Evolutionary conservation across 1,139 yeast genomes (phyloP), one percentile per base, ranked within the genome.

Genomic region (Wickerhamomyces sp.): DNA sequence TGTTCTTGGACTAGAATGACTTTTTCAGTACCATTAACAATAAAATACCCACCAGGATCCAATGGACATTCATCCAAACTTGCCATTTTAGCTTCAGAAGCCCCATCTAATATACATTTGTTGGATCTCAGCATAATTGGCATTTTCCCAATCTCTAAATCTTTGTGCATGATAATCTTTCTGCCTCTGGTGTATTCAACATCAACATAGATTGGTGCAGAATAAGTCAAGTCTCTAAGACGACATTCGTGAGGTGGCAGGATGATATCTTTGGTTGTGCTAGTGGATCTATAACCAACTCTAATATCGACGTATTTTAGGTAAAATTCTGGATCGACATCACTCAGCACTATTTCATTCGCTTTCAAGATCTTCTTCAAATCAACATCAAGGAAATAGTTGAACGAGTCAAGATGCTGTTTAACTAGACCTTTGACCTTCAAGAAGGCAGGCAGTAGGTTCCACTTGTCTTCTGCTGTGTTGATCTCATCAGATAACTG

Each of bases 41-140:
- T 85, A 59, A 93, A 93, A 62, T 93, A 93, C 57, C 99, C 99
- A 67, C 99, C 99, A 6, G 99, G 99, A 66, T 93, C 99, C 44
- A 93, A 72, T 0, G 99, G 99, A 66, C 99, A 94, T 66, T 93
- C 99, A 58, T 87, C 86, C 57, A 87, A 73, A 37, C 71, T 70
- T 1, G 99, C 97, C 98, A 94, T 93, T 57, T 79, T 84, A 40
- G 72, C 66, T 56, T 91, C 96, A 45, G 80, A 73, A 45, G 86
- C 81, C 26, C 90, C 95, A 55, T 81, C 81, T 51, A 93, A 71
- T 40, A 88, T 81, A 74, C 99, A 93, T 64, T 89, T 88, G 63
- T 89, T 87, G 33, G 96, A 86, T 59, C 98, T 76, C 57, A 93
- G 74, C 99, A 93, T 93, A 58, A 93, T 83, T 11, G 99, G 99